Percentiles rank a stretch among this genome's conserved stretches.
Conservation (phyloP, 768 basidiomycete species). For the Kwoniella dendrophila region DNA sequence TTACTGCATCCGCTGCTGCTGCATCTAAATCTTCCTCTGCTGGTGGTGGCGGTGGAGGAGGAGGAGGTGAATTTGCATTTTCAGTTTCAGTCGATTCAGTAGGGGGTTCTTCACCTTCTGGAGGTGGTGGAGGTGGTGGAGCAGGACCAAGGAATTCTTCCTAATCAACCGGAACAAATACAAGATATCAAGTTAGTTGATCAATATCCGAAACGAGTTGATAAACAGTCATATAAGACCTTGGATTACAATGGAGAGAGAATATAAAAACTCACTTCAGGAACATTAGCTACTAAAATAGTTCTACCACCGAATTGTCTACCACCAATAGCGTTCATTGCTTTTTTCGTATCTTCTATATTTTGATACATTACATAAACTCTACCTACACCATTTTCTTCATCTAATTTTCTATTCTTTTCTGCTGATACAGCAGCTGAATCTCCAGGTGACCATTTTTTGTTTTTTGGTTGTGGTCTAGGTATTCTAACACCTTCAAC, state of each 20-base stretch:
- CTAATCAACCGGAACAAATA: constrained; percentile 17
- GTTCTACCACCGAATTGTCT: constrained; percentile 58
- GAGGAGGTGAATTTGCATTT: constrained; percentile 47
- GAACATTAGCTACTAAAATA: constrained; percentile 52
- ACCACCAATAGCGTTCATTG: constrained; percentile 85
- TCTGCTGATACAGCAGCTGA: constrained; percentile 71
- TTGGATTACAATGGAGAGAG: background rate
- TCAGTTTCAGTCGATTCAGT: constrained; percentile 12
- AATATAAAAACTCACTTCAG: constrained; percentile 46
- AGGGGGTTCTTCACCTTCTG: constrained; percentile 33
- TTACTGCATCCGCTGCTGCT: constrained; percentile 50
- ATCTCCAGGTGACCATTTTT: constrained; percentile 64
- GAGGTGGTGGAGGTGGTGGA: constrained; percentile 51
- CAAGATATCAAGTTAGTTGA: background rate
- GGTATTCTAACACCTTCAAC: constrained; percentile 50
- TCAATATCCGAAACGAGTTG: background rate
- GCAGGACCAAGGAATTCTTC: constrained; percentile 54
- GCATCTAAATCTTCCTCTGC: constrained; percentile 48
- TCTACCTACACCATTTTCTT: constrained; percentile 88
- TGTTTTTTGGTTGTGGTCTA: constrained; percentile 63
- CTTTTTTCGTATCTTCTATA: constrained; percentile 66
- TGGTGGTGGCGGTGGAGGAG: constrained; percentile 51
- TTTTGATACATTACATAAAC: constrained; percentile 88
- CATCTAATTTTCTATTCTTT: constrained; percentile 57
- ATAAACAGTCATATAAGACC: background rate